Conservation (phyloP, 805 yeast species). For the Cyberlindnera subsufficiens region DNA sequence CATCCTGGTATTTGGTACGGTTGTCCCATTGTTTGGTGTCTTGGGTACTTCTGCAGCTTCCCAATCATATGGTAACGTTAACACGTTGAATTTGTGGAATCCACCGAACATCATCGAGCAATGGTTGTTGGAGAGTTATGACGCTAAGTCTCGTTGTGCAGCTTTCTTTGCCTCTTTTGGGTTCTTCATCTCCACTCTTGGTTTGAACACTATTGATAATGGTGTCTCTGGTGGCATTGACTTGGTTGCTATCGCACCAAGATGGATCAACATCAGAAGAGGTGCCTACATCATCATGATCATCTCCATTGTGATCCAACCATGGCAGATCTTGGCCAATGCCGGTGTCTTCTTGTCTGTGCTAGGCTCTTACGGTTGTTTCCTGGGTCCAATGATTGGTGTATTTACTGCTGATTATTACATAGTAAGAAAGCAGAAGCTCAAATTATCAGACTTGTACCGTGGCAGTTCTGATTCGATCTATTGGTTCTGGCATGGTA, state of each 20-base stretch:
- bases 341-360: conserved; percentile 21
- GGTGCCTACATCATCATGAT: conserved; percentile 65
- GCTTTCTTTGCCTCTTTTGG: conserved; percentile 36
- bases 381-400: conserved; percentile 40
- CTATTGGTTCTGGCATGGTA: conserved; percentile 39
- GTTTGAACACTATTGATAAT: conserved; percentile 34
- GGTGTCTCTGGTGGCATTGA: conserved; percentile 47
- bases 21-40: conserved; percentile 42
- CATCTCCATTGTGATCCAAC: conserved; percentile 66
- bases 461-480: conserved; percentile 26
- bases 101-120: conserved; percentile 35
- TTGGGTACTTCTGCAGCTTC: conserved; percentile 38
- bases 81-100: conserved; percentile 33
- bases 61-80: conserved; percentile 31
- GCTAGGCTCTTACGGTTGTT: conserved; percentile 25
- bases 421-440: conserved; percentile 30
- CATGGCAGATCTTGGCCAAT: conserved; percentile 46
- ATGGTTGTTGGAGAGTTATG: conserved; percentile 36
- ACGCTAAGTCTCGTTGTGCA: conserved; percentile 38
- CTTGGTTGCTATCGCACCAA: conserved; percentile 41
- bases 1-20: conserved; percentile 31
- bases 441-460: conserved; percentile 37
- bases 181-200: conserved; percentile 29
- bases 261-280: conserved; percentile 54
- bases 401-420: conserved; percentile 31